A percentile compares a stretch with the other conserved stretches of the same genome.
These are phyloP conservation scores for Venustampulla echinocandica DNA, from an alignment of 495 filamentous ascomycete species.

Conservation along the genomic window DNA sequence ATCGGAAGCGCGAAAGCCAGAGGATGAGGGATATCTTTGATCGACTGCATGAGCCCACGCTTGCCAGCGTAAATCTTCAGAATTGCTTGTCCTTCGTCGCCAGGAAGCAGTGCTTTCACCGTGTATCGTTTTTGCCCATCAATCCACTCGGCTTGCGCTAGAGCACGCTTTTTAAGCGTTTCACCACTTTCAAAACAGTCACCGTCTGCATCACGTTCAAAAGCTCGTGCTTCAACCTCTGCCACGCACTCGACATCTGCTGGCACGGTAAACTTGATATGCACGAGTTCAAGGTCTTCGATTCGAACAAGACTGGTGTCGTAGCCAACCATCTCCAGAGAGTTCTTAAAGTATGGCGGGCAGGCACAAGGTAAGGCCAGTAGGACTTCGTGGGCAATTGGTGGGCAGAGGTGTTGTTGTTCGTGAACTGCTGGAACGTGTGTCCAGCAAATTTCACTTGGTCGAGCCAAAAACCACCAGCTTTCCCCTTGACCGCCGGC, in stretches of 20 bases:
- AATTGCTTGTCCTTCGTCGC: slow-evolving; percentile 81
- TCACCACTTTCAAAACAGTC: slow-evolving; percentile 93
- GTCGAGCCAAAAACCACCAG: slow-evolving; percentile 87
- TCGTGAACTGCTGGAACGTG: slow-evolving; percentile 77
- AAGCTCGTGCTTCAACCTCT: slow-evolving; percentile 79
- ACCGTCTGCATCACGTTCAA: slow-evolving; percentile 74
- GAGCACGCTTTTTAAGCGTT: slow-evolving; percentile 69
- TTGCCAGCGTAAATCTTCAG: slow-evolving; percentile 92
- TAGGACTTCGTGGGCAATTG: slow-evolving; percentile 72
- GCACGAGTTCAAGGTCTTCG: slow-evolving; percentile 86
- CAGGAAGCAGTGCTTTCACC: slow-evolving; percentile 81
- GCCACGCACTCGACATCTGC: slow-evolving; percentile 86
- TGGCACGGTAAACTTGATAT: slow-evolving; percentile 79
- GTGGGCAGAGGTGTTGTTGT: slow-evolving; percentile 89
- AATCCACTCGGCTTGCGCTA: slow-evolving; percentile 89
- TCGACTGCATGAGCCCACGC: slow-evolving; percentile 89
- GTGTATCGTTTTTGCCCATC: slow-evolving; percentile 80
- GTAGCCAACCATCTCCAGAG: slow-evolving; percentile 71
- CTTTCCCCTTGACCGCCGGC: slow-evolving; percentile 63
- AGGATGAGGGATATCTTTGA: slow-evolving; percentile 87
- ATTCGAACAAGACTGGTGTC: slow-evolving; percentile 80
- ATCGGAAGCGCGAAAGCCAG: slow-evolving; percentile 88
- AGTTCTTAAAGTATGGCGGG: slow-evolving; percentile 80
- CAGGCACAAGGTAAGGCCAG: slow-evolving; percentile 77
- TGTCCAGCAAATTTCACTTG: slow-evolving; percentile 85